These are phyloP conservation scores for Friedmanniomyces simplex DNA, from an alignment of 495 filamentous ascomycete genomes.

Conservation along the genomic window DNA sequence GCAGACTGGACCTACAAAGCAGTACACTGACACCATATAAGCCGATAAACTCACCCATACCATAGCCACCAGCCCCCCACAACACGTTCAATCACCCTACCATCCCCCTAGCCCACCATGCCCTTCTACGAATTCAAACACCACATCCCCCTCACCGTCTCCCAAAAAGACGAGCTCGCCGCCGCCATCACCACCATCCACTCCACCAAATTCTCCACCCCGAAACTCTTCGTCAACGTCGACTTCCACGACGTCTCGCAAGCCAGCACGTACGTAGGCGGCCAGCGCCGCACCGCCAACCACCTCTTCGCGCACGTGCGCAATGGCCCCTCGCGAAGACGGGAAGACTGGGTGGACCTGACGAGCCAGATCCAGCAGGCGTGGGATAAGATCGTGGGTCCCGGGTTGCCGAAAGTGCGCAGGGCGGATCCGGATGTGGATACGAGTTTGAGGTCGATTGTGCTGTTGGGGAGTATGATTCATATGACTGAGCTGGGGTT, in stretches of 20 bases:
- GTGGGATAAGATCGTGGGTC: slow-evolving; percentile 16
- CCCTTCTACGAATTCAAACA: slow-evolving; percentile 28
- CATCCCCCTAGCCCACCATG: slow-evolving; percentile 17
- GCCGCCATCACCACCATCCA: slow-evolving; percentile 26
- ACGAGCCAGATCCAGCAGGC: slow-evolving; percentile 1
- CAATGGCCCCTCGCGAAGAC: slow-evolving; percentile 17
- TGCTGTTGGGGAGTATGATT: slow-evolving; percentile 22
- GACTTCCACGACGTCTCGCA: slow-evolving; percentile 15
- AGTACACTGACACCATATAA: too few relatives aligned
- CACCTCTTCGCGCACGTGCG: slow-evolving; percentile 23
- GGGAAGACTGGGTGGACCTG: slow-evolving; percentile 14
- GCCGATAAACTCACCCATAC: too few relatives aligned
- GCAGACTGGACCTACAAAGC: too few relatives aligned
- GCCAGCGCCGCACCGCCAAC: slow-evolving; percentile 12
- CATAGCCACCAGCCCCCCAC: too few relatives aligned
- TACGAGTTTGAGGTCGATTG: slow-evolving; percentile 18
- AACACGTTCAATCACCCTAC: neutral
- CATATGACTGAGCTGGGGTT: slow-evolving; percentile 23
- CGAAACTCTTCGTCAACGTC: slow-evolving; percentile 27
- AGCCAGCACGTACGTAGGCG: slow-evolving; percentile 1
- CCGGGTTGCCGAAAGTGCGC: slow-evolving; percentile 8
- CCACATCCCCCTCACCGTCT: slow-evolving; percentile 12
- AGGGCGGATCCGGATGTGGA: slow-evolving; percentile 7
- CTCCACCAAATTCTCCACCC: slow-evolving; percentile 21
- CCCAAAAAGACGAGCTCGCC: slow-evolving; percentile 24